These are phyloP conservation scores for Hyphodiscus hymeniophilus DNA, from an alignment of 495 filamentous ascomycete species.

Conservation along the genomic window DNA sequence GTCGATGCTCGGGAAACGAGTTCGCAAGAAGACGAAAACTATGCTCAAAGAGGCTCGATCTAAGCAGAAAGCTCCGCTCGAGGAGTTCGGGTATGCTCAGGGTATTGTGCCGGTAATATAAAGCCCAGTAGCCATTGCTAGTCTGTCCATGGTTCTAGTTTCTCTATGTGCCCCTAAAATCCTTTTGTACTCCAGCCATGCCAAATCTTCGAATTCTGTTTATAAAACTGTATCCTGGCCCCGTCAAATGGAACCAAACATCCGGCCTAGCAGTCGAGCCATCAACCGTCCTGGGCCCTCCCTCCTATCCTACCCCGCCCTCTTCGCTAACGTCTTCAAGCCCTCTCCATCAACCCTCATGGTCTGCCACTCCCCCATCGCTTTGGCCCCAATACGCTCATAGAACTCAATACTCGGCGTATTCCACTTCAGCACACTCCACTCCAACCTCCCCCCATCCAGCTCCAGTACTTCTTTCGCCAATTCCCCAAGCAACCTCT, in stretches of 20 bases:
- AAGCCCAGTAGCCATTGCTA: background rate
- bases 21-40: too few relatives aligned
- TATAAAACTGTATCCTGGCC: too few relatives aligned
- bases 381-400: conserved; percentile 60
- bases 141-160: background rate
- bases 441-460: conserved; percentile 72
- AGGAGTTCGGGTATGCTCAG: background rate
- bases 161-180: too few relatives aligned
- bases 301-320: conserved; percentile 8
- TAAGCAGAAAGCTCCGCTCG: background rate
- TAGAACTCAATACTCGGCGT: conserved; percentile 86
- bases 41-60: too few relatives aligned
- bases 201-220: too few relatives aligned
- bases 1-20: too few relatives aligned
- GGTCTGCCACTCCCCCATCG: conserved; percentile 80
- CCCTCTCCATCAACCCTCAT: conserved; percentile 80
- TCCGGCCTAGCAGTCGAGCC: too few relatives aligned
- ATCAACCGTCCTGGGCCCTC: too few relatives aligned
- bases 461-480: conserved; percentile 68
- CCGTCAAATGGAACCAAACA: too few relatives aligned
- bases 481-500: conserved; percentile 62
- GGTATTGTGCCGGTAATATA: background rate
- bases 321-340: conserved; percentile 51
- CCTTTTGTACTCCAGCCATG: too few relatives aligned
- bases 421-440: conserved; percentile 91